Conservation (phyloP, 305 asterid species). For the Fraxinus ornus region DNA sequence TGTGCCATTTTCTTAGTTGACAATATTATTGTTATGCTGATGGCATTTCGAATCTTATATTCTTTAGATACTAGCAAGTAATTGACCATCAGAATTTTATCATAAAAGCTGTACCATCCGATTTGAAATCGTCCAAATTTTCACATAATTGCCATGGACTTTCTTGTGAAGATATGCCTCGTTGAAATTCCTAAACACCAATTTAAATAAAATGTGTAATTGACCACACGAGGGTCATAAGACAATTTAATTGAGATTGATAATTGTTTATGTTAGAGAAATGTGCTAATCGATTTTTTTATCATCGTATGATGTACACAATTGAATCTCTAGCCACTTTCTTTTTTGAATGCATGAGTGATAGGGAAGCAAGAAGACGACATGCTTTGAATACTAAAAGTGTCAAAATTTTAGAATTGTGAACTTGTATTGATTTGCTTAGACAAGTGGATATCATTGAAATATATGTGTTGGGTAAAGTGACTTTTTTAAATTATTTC, state of each 20-base stretch:
- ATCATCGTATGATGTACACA: not conserved
- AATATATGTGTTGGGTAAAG: no score
- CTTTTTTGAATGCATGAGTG: not conserved
- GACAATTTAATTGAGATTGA: not conserved
- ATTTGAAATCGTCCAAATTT: not conserved
- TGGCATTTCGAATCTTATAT: not conserved
- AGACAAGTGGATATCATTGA: not conserved
- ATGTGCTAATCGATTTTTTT: not conserved
- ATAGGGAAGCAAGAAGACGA: not conserved
- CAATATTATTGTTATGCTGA: no score
- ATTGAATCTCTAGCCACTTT: not conserved
- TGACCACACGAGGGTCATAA: not conserved
- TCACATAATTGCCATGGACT: not conserved
- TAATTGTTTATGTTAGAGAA: not conserved
- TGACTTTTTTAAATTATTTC: not conserved
- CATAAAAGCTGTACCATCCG: not conserved
- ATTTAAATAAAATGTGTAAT: not conserved
- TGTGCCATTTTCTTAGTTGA: not conserved
- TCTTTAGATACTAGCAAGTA: not conserved
- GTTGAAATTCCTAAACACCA: not conserved
- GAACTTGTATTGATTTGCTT: not conserved
- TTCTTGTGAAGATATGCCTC: not conserved
- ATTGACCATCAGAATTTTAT: not conserved
- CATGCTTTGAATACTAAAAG: not conserved
- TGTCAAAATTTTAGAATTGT: not conserved